Evolutionary conservation across 257 asterid genomes (phyloP).

Genomic region (Thymus quinquecostatus): DNA sequence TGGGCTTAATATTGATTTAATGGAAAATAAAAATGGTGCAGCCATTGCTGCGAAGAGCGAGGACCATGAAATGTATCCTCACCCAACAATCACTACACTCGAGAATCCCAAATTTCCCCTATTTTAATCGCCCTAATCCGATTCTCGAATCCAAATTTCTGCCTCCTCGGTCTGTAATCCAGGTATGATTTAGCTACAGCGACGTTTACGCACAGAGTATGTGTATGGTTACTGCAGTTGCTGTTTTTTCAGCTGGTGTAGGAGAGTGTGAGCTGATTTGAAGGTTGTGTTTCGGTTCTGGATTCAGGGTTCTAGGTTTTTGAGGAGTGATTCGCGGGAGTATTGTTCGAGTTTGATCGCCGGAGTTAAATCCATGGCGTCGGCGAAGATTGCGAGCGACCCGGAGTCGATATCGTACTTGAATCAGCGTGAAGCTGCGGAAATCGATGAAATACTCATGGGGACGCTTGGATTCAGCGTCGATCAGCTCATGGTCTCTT

Average conservation of each 20-base stretch:
- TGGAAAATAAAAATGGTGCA: conserved; percentile 33
- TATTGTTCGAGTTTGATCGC: conserved; percentile 42
- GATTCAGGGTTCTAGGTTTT: conserved; percentile 45
- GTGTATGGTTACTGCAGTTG: neutral
- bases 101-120: conserved; percentile 29
- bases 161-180: conserved; percentile 22
- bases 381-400: conserved; percentile 51
- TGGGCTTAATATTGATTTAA: conserved; percentile 1
- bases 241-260: conserved; percentile 1
- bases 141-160: conserved; percentile 26
- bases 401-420: conserved; percentile 63
- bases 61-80: conserved; percentile 62
- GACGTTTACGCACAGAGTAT: neutral
- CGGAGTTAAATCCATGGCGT: conserved; percentile 56
- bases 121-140: conserved; percentile 24
- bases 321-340: conserved; percentile 29
- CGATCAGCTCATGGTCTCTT: conserved; percentile 87
- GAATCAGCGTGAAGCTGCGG: conserved; percentile 83
- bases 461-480: conserved; percentile 95
- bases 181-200: neutral
- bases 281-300: conserved; percentile 25
- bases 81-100: conserved; percentile 37
- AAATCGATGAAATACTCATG: conserved; percentile 88
- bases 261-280: conserved; percentile 23
- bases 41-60: conserved; percentile 49